Conservation (phyloP, 768 basidiomycete species). For the Hirschioporus abietinus region DNA sequence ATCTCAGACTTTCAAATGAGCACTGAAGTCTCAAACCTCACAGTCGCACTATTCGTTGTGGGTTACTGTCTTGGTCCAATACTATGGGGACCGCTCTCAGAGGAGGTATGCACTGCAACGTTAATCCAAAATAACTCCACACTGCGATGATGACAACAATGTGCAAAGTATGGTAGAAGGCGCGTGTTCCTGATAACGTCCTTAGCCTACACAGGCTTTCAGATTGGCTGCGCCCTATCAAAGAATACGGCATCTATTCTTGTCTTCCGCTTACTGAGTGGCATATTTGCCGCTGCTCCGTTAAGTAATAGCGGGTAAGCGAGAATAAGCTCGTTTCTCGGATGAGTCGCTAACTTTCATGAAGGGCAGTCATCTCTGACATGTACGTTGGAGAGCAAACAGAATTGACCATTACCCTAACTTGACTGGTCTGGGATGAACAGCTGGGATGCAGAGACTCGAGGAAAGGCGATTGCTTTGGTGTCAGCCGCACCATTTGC, state of each 20-base stretch:
- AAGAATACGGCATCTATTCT: slow-evolving; percentile 25
- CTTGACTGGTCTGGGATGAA: too few species aligned
- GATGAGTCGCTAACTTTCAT: too few species aligned
- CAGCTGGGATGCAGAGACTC: slow-evolving; percentile 11
- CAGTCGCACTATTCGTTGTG: not conserved
- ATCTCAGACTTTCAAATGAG: not conserved
- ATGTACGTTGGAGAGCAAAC: not conserved
- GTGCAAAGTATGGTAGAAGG: slow-evolving; percentile 22
- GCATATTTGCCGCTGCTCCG: slow-evolving; percentile 23
- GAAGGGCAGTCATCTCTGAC: slow-evolving; percentile 14
- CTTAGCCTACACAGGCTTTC: slow-evolving; percentile 21
- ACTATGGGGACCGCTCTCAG: slow-evolving; percentile 11
- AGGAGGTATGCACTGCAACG: slow-evolving; percentile 9
- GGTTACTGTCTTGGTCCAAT: slow-evolving; percentile 10
- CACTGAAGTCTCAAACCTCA: not conserved
- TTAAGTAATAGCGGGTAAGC: slow-evolving; percentile 17
- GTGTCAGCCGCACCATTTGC: slow-evolving; percentile 26
- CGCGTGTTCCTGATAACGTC: slow-evolving; percentile 21
- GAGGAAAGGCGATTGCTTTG: slow-evolving; percentile 24
- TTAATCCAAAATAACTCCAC: slow-evolving; percentile 8
- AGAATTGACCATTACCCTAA: too few species aligned
- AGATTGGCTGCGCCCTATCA: slow-evolving; percentile 25
- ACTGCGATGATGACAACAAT: not conserved
- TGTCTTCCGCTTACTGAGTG: slow-evolving; percentile 26
- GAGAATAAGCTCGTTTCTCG: too few species aligned